phyloP scores from a whole-genome alignment of 495 filamentous ascomycete genomes.

The Xylaria venustula region DNA sequence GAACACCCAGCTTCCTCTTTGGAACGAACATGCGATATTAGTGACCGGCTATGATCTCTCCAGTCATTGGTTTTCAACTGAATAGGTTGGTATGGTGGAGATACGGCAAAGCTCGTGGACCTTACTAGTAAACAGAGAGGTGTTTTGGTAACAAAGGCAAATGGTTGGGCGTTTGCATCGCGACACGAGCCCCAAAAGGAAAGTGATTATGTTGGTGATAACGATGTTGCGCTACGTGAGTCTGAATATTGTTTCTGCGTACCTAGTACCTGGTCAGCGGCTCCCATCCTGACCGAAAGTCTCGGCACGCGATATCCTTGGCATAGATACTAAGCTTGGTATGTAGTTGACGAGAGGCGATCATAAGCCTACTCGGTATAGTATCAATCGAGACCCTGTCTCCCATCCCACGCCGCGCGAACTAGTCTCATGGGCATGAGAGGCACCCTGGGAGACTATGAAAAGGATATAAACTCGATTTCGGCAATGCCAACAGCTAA shows the following conservation, averaged over 20 bases:
- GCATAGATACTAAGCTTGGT: too few species aligned
- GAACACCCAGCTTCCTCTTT: slow-evolving; percentile 29
- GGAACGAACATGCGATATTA: slow-evolving; percentile 19
- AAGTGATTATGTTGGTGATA: slow-evolving; percentile 15
- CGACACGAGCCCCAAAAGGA: slow-evolving; percentile 7
- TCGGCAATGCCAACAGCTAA: too few species aligned
- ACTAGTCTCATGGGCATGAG: neutral
- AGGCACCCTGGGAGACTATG: neutral
- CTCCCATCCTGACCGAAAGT: neutral
- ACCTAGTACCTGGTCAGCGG: neutral
- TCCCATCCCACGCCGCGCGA: neutral
- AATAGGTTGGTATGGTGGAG: neutral
- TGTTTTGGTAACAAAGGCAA: neutral
- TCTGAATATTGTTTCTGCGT: neutral
- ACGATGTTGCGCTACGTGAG: slow-evolving; percentile 11
- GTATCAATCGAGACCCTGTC: neutral
- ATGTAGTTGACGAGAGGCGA: neutral
- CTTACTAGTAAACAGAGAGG: neutral
- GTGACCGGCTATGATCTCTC: neutral
- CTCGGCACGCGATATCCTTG: neutral
- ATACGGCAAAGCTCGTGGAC: neutral
- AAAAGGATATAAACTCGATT: neutral
- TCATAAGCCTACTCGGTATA: neutral
- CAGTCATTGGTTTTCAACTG: neutral
- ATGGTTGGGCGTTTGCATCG: neutral